Base-by-base conservation (phyloP, 177 flowering plant species). In the Vitis hybrid region DNA sequence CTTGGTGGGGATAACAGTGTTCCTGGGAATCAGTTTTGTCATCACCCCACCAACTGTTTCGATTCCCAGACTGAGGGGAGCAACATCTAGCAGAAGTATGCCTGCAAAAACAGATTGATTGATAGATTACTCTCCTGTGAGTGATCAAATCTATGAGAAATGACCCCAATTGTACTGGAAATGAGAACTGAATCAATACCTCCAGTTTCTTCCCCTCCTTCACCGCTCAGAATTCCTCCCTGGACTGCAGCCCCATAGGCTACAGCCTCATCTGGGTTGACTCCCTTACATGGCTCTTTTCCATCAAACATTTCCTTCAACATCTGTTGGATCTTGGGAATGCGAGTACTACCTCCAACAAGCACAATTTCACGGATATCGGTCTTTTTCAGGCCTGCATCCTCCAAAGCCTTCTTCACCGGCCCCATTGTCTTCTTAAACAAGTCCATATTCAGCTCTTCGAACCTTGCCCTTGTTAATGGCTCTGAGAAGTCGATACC, bases 31-130 rank as follows among this genome's bases (percentile, higher is more conserved):
- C 79, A 88, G 67, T 55, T 79, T 80, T 0, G 88, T 86, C 92
- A 89, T 89, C 4, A 89, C 84, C 1, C 90, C 90, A 18, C 92
- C 92, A 19, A 71, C 88, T 0, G 90, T 89, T 68, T 89, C 92
- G 24, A 89, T 84, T 1, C 90, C 92, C 33, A 89, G 74, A 70
- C 82, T 87, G 53, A 85, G 47, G 0, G 90, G 92, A 17, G 80
- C 76, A 33, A 82, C 87, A 82, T 84, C 88, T n/a, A 88, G 80
- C 54, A 87, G 64, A 61, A 87, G 79, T 47, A 87, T 56, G 19
- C 57, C 89, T 81, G 81, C 62, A 75, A 44, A 60, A 19, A 33
- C 18, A 52, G 47, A 68, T 12, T 11, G 11, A n/a, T 3, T 24
- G 47, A 60, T 51, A 58, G 64, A 22, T 15, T 11, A 3, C 28